Evolutionary conservation across 371 early-diverging fungal genomes (phyloP), one percentile per base, ranked within the genome.

Genomic region (Actinomucor elegans): DNA sequence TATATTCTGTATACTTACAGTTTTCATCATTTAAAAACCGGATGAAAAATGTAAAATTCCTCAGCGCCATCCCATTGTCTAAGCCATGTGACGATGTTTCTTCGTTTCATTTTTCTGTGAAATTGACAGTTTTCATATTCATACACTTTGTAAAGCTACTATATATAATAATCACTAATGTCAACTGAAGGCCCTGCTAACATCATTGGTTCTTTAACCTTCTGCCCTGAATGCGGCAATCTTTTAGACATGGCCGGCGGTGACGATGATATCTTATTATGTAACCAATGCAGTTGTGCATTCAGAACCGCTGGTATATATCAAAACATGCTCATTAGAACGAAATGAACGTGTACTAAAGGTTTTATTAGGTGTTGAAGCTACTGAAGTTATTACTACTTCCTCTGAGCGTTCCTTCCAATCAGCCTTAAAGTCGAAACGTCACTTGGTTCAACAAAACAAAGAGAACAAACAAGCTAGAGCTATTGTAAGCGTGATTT

Each of bases 181-280:
- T 27, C 57, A 29, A 38, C 43, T 11, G n/a, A 50, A 46, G 33
- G 23, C 18, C 45, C 69, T 40, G 59, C 65, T 24, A 71, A 71
- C 38, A 59, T 69, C 21, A 75, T 79, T 49, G 86, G 86, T 54
- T 87, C 87, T 2, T 84, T 90, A 50, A 80, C 90, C 33, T 96
- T 94, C 61, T 96, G 96, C 67, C 82, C 85, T 24, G 86, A 86
- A 57, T 96, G 94, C 67, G 92, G 93, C 37, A 87, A 90, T 59
- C 76, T 94, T 34, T 80, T 96, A 15, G 95, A 94, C 71, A 80
- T 83, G 57, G 90, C 92, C 4, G 88, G 84, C 23, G 77, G 70
- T 37, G 88, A 88, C 48, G 79, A 84, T 48, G 83, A 85, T 55
- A 77, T 90, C 50, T 79, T 90, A 26, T 69, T 87, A 20, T 94